Evolutionary conservation across 768 basidiomycete species (phyloP).

Genomic region (Russula dissimulans): DNA sequence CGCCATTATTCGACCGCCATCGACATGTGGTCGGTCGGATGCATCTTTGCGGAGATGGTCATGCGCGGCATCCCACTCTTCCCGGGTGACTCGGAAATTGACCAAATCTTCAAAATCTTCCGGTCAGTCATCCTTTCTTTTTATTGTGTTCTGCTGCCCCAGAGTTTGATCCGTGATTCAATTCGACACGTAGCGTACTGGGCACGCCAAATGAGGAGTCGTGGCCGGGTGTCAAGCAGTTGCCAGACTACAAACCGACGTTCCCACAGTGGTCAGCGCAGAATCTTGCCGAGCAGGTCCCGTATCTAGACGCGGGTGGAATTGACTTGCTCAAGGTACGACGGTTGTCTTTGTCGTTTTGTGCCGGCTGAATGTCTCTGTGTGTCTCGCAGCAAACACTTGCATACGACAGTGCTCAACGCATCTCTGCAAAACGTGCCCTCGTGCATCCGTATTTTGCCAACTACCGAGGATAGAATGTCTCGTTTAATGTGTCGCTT

Average conservation of each 20-base stretch:
- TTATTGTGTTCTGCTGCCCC: background rate
- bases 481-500: background rate
- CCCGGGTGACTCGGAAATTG: constrained; percentile 99
- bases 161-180: too few species aligned
- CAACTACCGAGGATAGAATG: constrained; percentile 33
- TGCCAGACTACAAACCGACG: constrained; percentile 93
- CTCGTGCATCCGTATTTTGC: constrained; percentile 40
- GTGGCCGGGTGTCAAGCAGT: constrained; percentile 82
- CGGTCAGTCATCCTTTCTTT: constrained; percentile 42
- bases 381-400: constrained; percentile 29
- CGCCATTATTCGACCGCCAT: constrained; percentile 96
- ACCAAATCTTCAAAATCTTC: constrained; percentile 99
- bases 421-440: constrained; percentile 76
- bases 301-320: constrained; percentile 66
- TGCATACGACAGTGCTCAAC: constrained; percentile 82
- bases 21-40: constrained; percentile 99
- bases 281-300: constrained; percentile 58
- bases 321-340: constrained; percentile 67
- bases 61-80: constrained; percentile 85
- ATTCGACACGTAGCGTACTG: constrained; percentile 43
- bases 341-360: background rate
- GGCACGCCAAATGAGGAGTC: constrained; percentile 87
- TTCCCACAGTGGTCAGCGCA: constrained; percentile 92
- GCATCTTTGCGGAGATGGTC: constrained; percentile 98
- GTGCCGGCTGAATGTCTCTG: background rate